Conservation (phyloP, 768 basidiomycete genomes). For the Obba rivulosa region DNA sequence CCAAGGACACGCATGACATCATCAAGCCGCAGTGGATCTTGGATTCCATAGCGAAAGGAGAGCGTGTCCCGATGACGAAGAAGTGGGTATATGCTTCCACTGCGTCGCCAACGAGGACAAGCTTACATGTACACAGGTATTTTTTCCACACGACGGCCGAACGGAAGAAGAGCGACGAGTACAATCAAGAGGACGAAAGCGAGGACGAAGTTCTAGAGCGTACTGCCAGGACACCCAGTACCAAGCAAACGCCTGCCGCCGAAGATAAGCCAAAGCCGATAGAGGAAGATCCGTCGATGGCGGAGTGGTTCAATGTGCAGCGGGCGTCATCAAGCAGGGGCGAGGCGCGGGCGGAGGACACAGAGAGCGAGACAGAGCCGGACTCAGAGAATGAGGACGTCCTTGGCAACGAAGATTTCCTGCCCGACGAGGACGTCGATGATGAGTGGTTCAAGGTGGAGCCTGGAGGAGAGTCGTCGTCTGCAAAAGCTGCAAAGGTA, state of each 20-base stretch:
- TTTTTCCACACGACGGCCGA: slow-evolving; percentile 68
- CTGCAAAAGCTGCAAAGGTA: neutral
- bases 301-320: slow-evolving; percentile 61
- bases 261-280: slow-evolving; percentile 25
- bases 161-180: slow-evolving; percentile 47
- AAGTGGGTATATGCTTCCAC: slow-evolving; percentile 39
- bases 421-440: slow-evolving; percentile 18
- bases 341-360: slow-evolving; percentile 29
- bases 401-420: slow-evolving; percentile 21
- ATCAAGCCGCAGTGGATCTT: slow-evolving; percentile 78
- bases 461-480: slow-evolving; percentile 2
- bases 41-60: slow-evolving; percentile 62
- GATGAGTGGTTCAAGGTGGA: slow-evolving; percentile 37
- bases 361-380: slow-evolving; percentile 57
- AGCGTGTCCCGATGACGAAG: slow-evolving; percentile 56
- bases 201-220: slow-evolving; percentile 10
- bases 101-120: neutral
- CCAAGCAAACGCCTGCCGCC: slow-evolving; percentile 1
- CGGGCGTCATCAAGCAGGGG: slow-evolving; percentile 19
- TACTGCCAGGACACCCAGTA: slow-evolving; percentile 10
- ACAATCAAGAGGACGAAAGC: slow-evolving; percentile 34
- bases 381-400: slow-evolving; percentile 69
- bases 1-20: slow-evolving; percentile 67
- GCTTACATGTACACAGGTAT: slow-evolving; percentile 40
- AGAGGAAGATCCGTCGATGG: slow-evolving; percentile 42